Conservation (phyloP, 2,329 filamentous ascomycete species). For the Dryadomyces quercus-mongolicae region DNA sequence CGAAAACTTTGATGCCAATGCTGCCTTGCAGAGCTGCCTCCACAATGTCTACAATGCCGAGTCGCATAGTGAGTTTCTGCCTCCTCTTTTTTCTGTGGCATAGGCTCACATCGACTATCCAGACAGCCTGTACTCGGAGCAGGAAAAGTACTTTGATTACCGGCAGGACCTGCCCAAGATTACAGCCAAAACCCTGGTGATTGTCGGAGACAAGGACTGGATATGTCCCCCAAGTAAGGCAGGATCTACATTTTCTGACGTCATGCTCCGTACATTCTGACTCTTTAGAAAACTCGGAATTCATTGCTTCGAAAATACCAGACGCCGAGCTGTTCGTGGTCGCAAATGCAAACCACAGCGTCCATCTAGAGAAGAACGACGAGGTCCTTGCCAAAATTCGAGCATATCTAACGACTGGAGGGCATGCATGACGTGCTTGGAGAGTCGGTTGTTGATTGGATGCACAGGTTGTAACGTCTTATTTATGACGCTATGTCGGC, state of each 20-base stretch:
- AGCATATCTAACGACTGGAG: not conserved
- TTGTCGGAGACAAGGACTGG: slow-evolving; percentile 26
- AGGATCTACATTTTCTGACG: too few species aligned
- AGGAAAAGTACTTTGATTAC: slow-evolving; percentile 27
- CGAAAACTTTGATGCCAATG: slow-evolving; percentile 22
- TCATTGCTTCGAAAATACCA: slow-evolving; percentile 18
- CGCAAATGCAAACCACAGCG: slow-evolving; percentile 22
- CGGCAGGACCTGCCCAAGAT: slow-evolving; percentile 17
- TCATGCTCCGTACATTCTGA: not conserved
- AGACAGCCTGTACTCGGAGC: slow-evolving; percentile 22
- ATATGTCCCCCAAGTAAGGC: slow-evolving; percentile 23
- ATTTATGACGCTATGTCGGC: not conserved
- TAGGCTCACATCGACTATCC: not conserved
- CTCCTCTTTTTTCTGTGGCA: not conserved
- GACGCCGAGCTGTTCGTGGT: slow-evolving; percentile 18
- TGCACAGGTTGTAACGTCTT: not conserved
- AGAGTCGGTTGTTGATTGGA: not conserved
- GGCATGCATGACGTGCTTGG: not conserved
- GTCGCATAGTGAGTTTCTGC: slow-evolving; percentile 21
- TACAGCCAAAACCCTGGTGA: slow-evolving; percentile 21
- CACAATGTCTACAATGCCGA: slow-evolving; percentile 22
- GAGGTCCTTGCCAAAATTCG: slow-evolving; percentile 17
- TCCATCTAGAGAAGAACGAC: slow-evolving; percentile 22
- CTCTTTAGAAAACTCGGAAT: slow-evolving; percentile 17
- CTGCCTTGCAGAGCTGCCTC: slow-evolving; percentile 18